These are phyloP conservation scores for Botrytis elliptica DNA, from an alignment of 2,329 filamentous ascomycete species.

Conservation along the genomic window DNA sequence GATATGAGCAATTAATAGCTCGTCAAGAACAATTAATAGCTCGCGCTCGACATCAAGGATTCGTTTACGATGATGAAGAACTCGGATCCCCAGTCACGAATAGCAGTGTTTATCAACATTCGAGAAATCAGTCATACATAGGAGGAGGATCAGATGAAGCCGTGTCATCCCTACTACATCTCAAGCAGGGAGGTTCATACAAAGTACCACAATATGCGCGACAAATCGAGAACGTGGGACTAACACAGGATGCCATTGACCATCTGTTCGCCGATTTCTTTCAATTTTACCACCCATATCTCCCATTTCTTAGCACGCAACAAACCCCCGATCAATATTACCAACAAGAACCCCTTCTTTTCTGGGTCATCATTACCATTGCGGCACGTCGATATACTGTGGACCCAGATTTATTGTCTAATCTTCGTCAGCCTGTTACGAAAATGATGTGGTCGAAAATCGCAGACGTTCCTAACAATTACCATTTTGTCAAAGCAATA, in stretches of 20 bases:
- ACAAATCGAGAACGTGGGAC: constrained; percentile 58
- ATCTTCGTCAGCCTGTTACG: constrained; percentile 66
- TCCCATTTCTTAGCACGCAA: constrained; percentile 69
- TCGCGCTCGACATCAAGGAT: constrained; percentile 60
- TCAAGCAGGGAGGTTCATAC: constrained; percentile 62
- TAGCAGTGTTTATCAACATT: constrained; percentile 53
- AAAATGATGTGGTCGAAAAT: constrained; percentile 75
- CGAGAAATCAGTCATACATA: constrained; percentile 62
- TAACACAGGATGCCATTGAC: constrained; percentile 62
- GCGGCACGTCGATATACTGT: constrained; percentile 68
- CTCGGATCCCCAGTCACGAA: constrained; percentile 59
- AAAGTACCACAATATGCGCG: constrained; percentile 37
- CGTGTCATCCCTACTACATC: constrained; percentile 63
- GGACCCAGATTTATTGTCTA: constrained; percentile 60
- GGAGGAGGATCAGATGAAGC: constrained; percentile 60
- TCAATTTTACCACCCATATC: constrained; percentile 70
- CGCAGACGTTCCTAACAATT: constrained; percentile 72
- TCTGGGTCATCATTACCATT: constrained; percentile 79
- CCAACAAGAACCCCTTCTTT: constrained; percentile 74
- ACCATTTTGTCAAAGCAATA: constrained; percentile 78
- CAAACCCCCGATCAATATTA: constrained; percentile 72
- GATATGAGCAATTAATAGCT: constrained; percentile 59
- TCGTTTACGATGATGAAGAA: constrained; percentile 53
- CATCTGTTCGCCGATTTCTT: constrained; percentile 75
- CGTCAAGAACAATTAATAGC: constrained; percentile 53